phyloP scores from a whole-genome alignment of 1,284 basidiomycete genomes.

The Peniophora sp. region DNA sequence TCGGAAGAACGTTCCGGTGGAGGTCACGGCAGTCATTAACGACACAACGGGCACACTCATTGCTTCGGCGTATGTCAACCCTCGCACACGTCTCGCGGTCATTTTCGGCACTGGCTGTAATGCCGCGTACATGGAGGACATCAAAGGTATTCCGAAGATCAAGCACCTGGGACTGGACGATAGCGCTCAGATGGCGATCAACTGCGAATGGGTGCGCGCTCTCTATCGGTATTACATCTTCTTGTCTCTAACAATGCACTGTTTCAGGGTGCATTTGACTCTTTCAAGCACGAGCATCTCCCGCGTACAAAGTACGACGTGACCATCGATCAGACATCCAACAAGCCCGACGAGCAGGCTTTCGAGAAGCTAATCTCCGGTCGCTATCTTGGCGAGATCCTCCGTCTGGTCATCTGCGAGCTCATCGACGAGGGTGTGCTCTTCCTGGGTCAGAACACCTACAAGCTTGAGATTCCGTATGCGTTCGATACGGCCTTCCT shows the following conservation, averaged over 20 bases:
- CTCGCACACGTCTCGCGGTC: conserved; percentile 84
- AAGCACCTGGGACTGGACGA: conserved; percentile 64
- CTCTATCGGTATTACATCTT: neutral
- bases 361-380: conserved; percentile 99
- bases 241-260: conserved; percentile 1
- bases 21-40: conserved; percentile 85
- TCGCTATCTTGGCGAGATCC: conserved; percentile 93
- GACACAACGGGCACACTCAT: conserved; percentile 97
- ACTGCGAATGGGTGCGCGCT: conserved; percentile 82
- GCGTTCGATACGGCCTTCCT: conserved; percentile 96
- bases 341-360: conserved; percentile 94
- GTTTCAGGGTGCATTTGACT: conserved; percentile 90
- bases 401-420: conserved; percentile 90
- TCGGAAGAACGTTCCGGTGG: conserved; percentile 59
- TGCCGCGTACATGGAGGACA: conserved; percentile 93
- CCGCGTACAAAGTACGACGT: conserved; percentile 93
- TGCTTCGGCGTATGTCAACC: conserved; percentile 94
- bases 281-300: conserved; percentile 89
- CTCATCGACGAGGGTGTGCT: conserved; percentile 95
- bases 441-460: conserved; percentile 96
- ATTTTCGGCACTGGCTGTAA: conserved; percentile 99
- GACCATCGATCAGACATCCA: conserved; percentile 88
- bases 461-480: conserved; percentile 92
- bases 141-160: conserved; percentile 74
- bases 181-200: conserved; percentile 85